Evolutionary conservation across 768 basidiomycete species (phyloP).

Genomic region (Xerocomellus dryophilus): DNA sequence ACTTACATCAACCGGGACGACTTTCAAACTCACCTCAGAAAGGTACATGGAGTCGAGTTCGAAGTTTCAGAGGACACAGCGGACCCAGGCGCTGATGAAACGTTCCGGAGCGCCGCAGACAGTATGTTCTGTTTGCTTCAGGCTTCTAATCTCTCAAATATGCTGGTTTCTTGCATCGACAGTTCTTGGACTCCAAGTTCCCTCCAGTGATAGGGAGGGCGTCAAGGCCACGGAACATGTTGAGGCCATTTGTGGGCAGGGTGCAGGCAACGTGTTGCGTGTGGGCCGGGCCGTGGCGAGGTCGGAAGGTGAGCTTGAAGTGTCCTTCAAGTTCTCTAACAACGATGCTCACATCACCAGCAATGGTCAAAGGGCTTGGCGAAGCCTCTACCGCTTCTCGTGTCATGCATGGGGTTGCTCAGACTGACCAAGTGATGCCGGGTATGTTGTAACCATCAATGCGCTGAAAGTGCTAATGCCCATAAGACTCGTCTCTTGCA

Average conservation of each 20-base stretch:
- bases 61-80: background rate
- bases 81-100: background rate
- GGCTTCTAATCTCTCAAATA: too few species aligned
- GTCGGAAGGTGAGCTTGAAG: background rate
- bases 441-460: background rate
- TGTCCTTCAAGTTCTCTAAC: background rate
- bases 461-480: background rate
- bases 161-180: too few species aligned
- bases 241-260: background rate
- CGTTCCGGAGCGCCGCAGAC: background rate
- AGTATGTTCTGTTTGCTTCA: too few species aligned
- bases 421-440: background rate
- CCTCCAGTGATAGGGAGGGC: background rate
- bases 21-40: background rate
- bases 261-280: background rate
- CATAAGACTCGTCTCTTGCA: background rate
- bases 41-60: background rate
- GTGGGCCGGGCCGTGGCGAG: background rate
- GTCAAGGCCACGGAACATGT: background rate
- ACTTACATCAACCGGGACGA: background rate
- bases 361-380: background rate
- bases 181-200: background rate
- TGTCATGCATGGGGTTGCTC: background rate
- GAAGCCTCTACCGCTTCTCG: background rate
- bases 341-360: background rate